Conservation (phyloP, 2,329 filamentous ascomycete genomes). For the Claviceps maximensis region DNA sequence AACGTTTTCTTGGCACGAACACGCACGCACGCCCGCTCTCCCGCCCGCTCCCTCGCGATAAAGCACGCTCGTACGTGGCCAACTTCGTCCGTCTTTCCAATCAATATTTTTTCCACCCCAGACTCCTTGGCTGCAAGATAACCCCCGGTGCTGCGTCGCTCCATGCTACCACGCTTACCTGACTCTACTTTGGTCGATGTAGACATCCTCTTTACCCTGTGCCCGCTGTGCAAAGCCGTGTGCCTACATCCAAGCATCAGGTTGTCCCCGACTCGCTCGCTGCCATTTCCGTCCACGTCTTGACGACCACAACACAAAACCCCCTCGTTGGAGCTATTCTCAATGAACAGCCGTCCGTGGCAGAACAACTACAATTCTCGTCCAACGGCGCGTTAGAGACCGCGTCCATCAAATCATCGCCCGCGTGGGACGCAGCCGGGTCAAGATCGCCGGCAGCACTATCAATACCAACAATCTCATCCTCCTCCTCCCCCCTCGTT, state of each 20-base stretch:
- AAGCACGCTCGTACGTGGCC: background rate
- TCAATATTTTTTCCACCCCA: background rate
- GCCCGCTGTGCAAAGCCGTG: background rate
- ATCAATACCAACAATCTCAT: background rate
- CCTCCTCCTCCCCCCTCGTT: background rate
- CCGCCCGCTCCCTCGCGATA: background rate
- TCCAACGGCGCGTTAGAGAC: slow-evolving; percentile 18
- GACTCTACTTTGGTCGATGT: too few relatives aligned
- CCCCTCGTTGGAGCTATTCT: background rate
- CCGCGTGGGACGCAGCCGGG: background rate
- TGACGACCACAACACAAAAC: background rate
- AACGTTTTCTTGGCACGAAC: background rate
- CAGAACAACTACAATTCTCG: slow-evolving; percentile 7
- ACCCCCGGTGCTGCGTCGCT: background rate
- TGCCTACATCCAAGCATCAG: background rate
- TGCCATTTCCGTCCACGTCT: background rate
- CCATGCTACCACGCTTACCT: too few relatives aligned
- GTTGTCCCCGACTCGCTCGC: background rate
- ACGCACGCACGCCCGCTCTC: background rate
- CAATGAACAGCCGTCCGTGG: slow-evolving; percentile 11
- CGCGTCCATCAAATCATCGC: background rate
- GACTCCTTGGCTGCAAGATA: background rate
- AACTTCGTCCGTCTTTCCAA: background rate
- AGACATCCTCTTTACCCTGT: background rate
- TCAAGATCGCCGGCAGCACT: background rate